A percentile compares a stretch with the other conserved stretches of the same genome.
Evolutionary conservation across 805 yeast genomes (phyloP).

Genomic region (Hanseniaspora pseudoguilliermondii): DNA sequence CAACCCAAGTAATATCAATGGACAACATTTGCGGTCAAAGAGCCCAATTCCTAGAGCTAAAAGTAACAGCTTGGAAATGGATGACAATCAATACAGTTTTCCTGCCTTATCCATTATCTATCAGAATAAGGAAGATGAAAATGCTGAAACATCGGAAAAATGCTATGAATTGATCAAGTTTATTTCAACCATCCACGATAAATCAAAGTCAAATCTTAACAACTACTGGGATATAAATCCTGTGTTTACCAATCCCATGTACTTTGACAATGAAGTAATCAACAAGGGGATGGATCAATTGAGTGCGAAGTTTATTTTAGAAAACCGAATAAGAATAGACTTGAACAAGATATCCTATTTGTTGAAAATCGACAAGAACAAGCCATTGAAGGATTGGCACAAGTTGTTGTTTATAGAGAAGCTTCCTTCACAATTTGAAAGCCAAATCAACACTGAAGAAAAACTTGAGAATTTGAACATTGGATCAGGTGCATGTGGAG

Average conservation of each 20-base stretch:
- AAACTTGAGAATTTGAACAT: background rate
- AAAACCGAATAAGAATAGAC: slow-evolving; percentile 10
- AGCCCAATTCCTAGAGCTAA: slow-evolving; percentile 9
- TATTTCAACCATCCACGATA: slow-evolving; percentile 10
- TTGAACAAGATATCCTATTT: slow-evolving; percentile 6
- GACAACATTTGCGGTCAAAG: background rate
- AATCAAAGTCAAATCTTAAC: background rate
- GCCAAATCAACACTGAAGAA: background rate
- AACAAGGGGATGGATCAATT: slow-evolving; percentile 9
- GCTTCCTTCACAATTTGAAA: slow-evolving; percentile 6
- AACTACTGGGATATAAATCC: slow-evolving; percentile 11
- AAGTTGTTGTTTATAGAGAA: slow-evolving; percentile 6
- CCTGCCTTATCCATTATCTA: background rate
- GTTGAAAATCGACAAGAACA: slow-evolving; percentile 10
- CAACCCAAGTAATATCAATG: background rate
- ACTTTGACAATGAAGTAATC: slow-evolving; percentile 6
- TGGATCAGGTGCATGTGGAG: slow-evolving; percentile 12
- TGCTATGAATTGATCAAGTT: slow-evolving; percentile 10
- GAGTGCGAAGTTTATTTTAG: slow-evolving; percentile 8
- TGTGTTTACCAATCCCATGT: slow-evolving; percentile 1
- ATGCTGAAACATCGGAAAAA: slow-evolving; percentile 11
- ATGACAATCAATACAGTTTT: background rate
- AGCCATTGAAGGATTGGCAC: slow-evolving; percentile 11
- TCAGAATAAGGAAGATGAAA: slow-evolving; percentile 4
- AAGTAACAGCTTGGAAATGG: slow-evolving; percentile 2